Base-by-base conservation (phyloP, 2,329 filamentous ascomycete species). In the Ophiostoma novo-ulmi region DNA sequence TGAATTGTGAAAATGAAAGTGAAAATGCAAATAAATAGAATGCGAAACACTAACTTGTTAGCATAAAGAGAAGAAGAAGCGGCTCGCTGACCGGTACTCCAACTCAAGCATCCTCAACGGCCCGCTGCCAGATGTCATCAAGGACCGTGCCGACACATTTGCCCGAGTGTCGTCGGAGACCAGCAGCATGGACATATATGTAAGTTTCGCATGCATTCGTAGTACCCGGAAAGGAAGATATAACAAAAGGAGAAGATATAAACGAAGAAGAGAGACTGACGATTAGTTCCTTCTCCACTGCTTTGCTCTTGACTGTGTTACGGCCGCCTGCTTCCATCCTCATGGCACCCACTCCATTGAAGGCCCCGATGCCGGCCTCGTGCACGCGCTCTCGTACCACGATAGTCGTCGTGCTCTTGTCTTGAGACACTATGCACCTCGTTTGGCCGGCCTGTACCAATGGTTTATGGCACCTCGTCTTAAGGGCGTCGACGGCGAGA, bases 221-320 rank as follows among this genome's bases (percentile, higher is more conserved):
- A 63, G 13, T 36, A 48, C 2, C 38, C 38, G 3, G 38, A 26
- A 14, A 35, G 58, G 17, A 26, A 63, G 4, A 13, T 5, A 31
- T 6, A 35, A 31, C 31, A 31, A 31, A 31, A 31, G 31, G 31
- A 31, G 3, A 31, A 31, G 31, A 31, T 31, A 31, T 31, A 31
- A 31, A 3, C 3, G 2, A 31, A 31, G 31, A 5, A 26, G 13
- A 5, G 26, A 31, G 22, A 35, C 58, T 63, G 22, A 63, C 78
- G 78, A 89, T 11, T 91, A 89, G 41, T 64, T 64, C 35, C 61
- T 72, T 20, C 71, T 72, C 22, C 69, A 71, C 64, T 72, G 71
- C 68, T 72, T 71, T 31, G 71, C 71, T 1, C 71, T 71, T 14
- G 71, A 72, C 69, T 72, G 71, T 20, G 71, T 72, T 13, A 64